A percentile compares a stretch with the other conserved stretches of the same genome.
These are phyloP conservation scores for Linum tenue DNA, from an alignment of 345 rosid species.

Conservation along the genomic window DNA sequence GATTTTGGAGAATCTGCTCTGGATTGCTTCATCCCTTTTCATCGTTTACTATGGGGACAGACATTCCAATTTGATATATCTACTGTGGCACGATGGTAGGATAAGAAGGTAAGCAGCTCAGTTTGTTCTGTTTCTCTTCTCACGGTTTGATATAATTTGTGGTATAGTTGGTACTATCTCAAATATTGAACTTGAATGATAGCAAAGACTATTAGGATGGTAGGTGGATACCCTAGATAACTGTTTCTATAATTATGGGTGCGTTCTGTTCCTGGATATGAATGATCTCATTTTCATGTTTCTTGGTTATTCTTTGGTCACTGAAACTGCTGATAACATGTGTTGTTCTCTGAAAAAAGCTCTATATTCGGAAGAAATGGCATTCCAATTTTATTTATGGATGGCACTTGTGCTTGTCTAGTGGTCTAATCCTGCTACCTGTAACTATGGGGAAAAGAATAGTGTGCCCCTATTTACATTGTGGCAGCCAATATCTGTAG, in stretches of 20 bases:
- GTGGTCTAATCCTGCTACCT: neutral
- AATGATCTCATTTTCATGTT: no score
- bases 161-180: no score
- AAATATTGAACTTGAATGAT: no score
- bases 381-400: neutral
- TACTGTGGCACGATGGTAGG: slow-evolving; percentile 64
- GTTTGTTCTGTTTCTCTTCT: neutral
- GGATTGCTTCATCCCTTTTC: slow-evolving; percentile 76
- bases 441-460: neutral
- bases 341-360: no score
- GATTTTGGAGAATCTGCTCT: slow-evolving; percentile 65
- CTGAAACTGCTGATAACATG: no score
- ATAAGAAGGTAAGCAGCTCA: slow-evolving; percentile 51
- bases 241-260: no score
- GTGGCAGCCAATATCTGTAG: neutral
- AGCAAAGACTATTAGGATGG: no score
- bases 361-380: no score
- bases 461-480: neutral
- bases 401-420: neutral
- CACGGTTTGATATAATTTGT: no score
- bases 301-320: no score
- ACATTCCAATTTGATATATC: slow-evolving; percentile 60
- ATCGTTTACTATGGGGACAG: slow-evolving; percentile 73
- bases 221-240: no score
- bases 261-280: no score